phyloP scores from a whole-genome alignment of 2,329 filamentous ascomycete genomes.

The Botrytis tulipae region DNA sequence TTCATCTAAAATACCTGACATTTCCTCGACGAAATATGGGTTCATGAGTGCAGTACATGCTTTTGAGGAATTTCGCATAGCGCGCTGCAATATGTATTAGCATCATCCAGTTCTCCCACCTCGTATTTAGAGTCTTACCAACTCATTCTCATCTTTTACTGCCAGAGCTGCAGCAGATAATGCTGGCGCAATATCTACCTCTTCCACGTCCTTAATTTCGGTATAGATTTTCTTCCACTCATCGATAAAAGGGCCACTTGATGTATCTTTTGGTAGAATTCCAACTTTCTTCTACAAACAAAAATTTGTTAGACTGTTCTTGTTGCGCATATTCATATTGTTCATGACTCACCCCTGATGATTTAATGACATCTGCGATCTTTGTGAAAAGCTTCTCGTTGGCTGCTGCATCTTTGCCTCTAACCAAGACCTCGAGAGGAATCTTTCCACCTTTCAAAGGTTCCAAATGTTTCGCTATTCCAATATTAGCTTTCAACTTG shows the following conservation, averaged over 20 bases:
- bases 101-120: slow-evolving; percentile 15
- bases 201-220: slow-evolving; percentile 79
- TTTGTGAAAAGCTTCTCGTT: slow-evolving; percentile 89
- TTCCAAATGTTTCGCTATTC: slow-evolving; percentile 83
- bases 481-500: slow-evolving; percentile 37
- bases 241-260: slow-evolving; percentile 85
- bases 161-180: slow-evolving; percentile 82
- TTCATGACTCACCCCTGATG: slow-evolving; percentile 68
- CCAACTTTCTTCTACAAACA: slow-evolving; percentile 77
- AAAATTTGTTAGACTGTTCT: slow-evolving; percentile 22
- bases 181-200: slow-evolving; percentile 80
- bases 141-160: slow-evolving; percentile 91
- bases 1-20: slow-evolving; percentile 92
- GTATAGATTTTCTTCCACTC: slow-evolving; percentile 89
- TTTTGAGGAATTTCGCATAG: slow-evolving; percentile 90
- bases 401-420: slow-evolving; percentile 86
- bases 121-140: slow-evolving; percentile 48
- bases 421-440: slow-evolving; percentile 85
- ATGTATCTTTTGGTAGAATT: slow-evolving; percentile 77
- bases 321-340: neutral
- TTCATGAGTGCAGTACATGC: slow-evolving; percentile 94
- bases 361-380: slow-evolving; percentile 82
- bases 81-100: slow-evolving; percentile 51
- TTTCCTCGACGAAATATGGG: slow-evolving; percentile 96
- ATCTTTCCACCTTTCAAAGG: slow-evolving; percentile 89